A percentile compares a stretch with the other conserved stretches of the same genome.
These are phyloP conservation scores for Pharus latifolius DNA, from an alignment of 176 grass and related monocot genomes.

Conservation along the genomic window DNA sequence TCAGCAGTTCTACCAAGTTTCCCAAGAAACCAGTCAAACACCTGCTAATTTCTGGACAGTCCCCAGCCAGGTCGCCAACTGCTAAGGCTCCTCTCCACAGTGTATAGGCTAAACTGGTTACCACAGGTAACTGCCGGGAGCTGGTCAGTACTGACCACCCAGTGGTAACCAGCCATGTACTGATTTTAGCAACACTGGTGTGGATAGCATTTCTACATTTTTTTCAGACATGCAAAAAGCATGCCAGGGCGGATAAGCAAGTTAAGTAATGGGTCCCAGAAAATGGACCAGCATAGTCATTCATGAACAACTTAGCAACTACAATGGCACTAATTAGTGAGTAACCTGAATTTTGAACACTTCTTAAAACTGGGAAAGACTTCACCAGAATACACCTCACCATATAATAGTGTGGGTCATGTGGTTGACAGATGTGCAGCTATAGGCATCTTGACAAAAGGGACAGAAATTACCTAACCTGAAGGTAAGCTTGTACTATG, in stretches of 20 bases:
- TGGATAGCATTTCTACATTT: background rate
- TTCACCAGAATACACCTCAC: background rate
- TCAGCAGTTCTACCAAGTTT: constrained; percentile 7
- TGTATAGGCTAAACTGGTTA: background rate
- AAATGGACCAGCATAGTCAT: background rate
- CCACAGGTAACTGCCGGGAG: background rate
- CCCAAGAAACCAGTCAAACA: constrained; percentile 1
- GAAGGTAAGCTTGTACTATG: background rate
- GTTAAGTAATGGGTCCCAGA: background rate
- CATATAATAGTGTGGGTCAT: background rate
- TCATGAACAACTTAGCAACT: too few relatives aligned
- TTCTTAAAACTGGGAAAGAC: background rate
- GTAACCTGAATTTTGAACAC: background rate
- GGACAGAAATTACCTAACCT: background rate
- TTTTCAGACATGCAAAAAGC: constrained; percentile 1
- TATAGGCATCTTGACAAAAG: background rate
- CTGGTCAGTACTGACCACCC: background rate
- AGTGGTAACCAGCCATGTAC: background rate
- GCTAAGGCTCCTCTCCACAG: constrained; percentile 7
- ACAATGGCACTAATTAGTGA: background rate
- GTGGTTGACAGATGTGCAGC: background rate
- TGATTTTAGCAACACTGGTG: background rate
- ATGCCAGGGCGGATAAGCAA: background rate
- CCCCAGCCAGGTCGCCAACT: background rate
- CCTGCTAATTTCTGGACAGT: background rate